Base-by-base conservation (phyloP, 2,329 filamentous ascomycete species). In the Fusarium newnesense region DNA sequence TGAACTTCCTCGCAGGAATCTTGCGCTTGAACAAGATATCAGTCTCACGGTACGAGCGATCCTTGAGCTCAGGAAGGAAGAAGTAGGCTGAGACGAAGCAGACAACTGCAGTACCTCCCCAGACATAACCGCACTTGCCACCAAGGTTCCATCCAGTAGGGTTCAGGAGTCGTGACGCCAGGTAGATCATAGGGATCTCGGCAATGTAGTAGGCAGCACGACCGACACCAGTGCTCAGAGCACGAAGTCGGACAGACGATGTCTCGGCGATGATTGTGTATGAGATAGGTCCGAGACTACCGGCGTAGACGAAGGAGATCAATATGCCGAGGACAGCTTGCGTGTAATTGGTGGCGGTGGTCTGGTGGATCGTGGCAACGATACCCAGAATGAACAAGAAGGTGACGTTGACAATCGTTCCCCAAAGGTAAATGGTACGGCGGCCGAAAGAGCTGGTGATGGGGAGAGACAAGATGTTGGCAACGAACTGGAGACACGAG, bases 211-310 rank as follows among this genome's bases (percentile, higher is more conserved):
- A 92, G 16, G 85, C 81, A 65, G 81, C 90, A 77, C 90, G 90
- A 77, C 90, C 90, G 36, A 92, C 82, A 79, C 89, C 90, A 18
- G 90, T 92, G 5, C 88, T 92, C 28, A 92, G 81, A 49, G 90
- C 88, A 43, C 90, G 80, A 36, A 92, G 89, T 69, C 90, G 90
- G 59, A 92, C 86, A 47, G 90, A 83, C 1, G 90, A 91, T 9
- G 90, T 92, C 81, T 92, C 90, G 65, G 87, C 89, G 58, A 92
- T 92, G 75, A 92, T 90, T 81, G 89, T 87, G 86, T 87, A 92
- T 8, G 90, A 91, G 50, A 88, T 87, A 40, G 90, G 90, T 5
- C 89, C 90, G 21, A 89, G 88, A 71, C 87, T 89, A 18, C 90
- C 79, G 53, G 86, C 88, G 81, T 91, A 93, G 21, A 91, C 80